Base-by-base conservation (phyloP, 169 alveolate species). In the Babesia bigemina region DNA sequence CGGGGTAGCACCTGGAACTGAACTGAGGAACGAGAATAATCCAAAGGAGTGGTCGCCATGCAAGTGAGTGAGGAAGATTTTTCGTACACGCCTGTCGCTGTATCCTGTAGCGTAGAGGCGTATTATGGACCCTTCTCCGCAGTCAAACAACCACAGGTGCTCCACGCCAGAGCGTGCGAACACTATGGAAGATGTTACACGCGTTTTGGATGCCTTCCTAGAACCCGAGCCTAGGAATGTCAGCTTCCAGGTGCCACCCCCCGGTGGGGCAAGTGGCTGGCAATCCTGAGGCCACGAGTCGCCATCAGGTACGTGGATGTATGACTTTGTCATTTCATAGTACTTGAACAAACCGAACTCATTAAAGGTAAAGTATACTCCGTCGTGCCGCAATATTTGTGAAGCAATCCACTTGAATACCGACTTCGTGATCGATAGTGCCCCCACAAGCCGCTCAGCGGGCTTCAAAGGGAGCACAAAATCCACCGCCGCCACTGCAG, bases 21-120 rank as follows among this genome's bases (percentile, higher is more conserved):
- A 52, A 63, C 57, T 36, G 36, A 83, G 59, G 75, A 83, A 83
- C 39, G 95, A 69, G 21, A 92, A 90, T 10, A 92, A 48, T 16
- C 96, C 96, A 26, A 87, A 75, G 50, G 91, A 88, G 76, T 92
- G 96, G 75, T 92, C 96, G 24, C 96, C 96, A 79, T 92, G 96
- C 59, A 92, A 57, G 63, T 92, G 96, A 4, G 96, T 91, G 50
- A 92, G 73, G 70, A 92, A 92, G 12, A 92, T 87, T 56, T 79
- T 83, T 21, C 78, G 78, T 22, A 90, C 90, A 4, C 75, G 66
- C 50, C 21, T 45, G 28, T 84, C 70, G 50, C 65, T 21, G 45
- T 33, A 53, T 28, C 86, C 87, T 10, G 87, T 70, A 10, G 45
- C 70, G 55, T 78, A 86, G 22, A 90, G 61, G 29, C 89, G 57